Evolutionary conservation across 176 grass and related monocot species (phyloP).

Genomic region (Poa pratensis): DNA sequence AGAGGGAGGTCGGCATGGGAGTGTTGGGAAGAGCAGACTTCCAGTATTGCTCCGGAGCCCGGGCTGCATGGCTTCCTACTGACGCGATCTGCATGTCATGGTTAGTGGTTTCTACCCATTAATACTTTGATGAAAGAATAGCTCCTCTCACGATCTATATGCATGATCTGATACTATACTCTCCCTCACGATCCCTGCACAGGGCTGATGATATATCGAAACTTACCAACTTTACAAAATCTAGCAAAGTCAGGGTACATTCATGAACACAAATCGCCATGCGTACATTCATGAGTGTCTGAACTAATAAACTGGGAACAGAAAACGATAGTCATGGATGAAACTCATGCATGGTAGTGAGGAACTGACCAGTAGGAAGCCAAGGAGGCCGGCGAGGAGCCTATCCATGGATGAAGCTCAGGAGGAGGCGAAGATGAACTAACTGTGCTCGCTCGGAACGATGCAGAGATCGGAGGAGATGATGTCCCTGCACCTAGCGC

Average conservation of each 20-base stretch:
- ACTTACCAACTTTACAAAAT: neutral
- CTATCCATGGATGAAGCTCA: conserved; percentile 38
- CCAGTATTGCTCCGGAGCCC: conserved; percentile 65
- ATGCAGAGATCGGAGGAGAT: conserved; percentile 25
- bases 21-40: conserved; percentile 57
- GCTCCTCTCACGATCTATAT: neutral
- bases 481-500: conserved; percentile 16
- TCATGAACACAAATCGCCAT: neutral
- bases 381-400: conserved; percentile 39
- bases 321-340: neutral
- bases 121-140: neutral
- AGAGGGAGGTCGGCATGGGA: conserved; percentile 66
- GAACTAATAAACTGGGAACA: neutral
- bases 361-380: conserved; percentile 58
- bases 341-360: conserved; percentile 15
- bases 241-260: neutral
- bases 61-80: conserved; percentile 56
- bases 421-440: neutral
- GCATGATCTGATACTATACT: neutral
- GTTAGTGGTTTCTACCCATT: neutral
- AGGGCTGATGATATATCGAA: neutral
- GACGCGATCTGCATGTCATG: conserved; percentile 44
- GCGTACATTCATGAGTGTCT: neutral
- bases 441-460: conserved; percentile 16
- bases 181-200: neutral